Conservation (phyloP, 2,329 filamentous ascomycete genomes). For the Beauveria sp. region DNA sequence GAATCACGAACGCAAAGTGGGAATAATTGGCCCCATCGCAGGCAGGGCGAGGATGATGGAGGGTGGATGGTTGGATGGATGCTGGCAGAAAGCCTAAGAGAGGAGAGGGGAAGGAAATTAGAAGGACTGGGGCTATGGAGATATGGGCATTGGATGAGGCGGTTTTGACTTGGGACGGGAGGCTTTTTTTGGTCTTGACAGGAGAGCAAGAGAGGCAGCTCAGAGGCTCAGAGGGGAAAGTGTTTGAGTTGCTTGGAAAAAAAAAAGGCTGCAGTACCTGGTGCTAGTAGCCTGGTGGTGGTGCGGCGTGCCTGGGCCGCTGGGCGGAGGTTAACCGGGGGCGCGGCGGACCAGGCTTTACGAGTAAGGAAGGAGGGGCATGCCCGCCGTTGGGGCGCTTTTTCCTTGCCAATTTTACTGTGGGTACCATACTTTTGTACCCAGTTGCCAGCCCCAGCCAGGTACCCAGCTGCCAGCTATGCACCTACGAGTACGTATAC, state of each 20-base stretch:
- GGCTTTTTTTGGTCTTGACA: not conserved
- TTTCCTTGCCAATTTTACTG: not conserved
- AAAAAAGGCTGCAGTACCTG: not conserved
- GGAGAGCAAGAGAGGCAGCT: not conserved
- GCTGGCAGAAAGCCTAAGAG: not conserved
- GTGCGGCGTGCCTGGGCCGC: not conserved
- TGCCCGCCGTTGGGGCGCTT: conserved; percentile 4
- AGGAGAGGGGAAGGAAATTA: conserved; percentile 4
- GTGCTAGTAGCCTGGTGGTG: not conserved
- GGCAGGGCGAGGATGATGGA: not conserved
- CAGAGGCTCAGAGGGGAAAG: not conserved
- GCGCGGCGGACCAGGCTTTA: not conserved
- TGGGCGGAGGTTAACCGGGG: not conserved
- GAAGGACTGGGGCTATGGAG: conserved; percentile 10
- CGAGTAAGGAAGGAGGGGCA: conserved; percentile 10
- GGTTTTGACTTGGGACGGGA: not conserved
- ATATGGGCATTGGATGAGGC: conserved; percentile 2
- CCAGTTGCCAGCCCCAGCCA: not conserved
- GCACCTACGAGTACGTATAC: not conserved
- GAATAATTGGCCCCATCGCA: not conserved
- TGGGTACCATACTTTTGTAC: too few species aligned
- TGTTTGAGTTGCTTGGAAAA: too few species aligned
- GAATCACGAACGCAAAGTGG: not conserved
- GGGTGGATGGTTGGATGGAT: not conserved
- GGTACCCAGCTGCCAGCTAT: not conserved